These are phyloP conservation scores for Cupressus sempervirens DNA, from an alignment of 75 land plant genomes.

Conservation along the genomic window DNA sequence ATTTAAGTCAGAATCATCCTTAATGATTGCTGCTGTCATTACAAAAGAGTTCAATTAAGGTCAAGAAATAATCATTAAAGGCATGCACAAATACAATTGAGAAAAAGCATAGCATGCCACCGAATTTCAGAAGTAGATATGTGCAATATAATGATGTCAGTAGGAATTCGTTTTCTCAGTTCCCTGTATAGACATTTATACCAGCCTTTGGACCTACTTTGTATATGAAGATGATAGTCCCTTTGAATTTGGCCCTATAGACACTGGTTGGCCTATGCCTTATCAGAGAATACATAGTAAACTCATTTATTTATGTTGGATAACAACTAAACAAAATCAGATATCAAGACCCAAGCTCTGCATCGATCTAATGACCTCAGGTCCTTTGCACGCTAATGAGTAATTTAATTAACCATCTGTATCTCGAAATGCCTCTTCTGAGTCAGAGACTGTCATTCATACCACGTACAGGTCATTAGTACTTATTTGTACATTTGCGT, in stretches of 20 bases:
- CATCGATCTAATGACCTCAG: background rate
- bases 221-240: background rate
- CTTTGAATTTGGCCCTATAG: background rate
- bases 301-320: background rate
- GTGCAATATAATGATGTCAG: background rate
- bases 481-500: background rate
- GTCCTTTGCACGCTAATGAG: background rate
- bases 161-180: background rate
- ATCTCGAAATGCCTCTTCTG: background rate
- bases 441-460: background rate
- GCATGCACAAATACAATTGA: background rate
- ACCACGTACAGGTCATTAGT: background rate
- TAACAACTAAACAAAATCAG: background rate
- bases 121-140: background rate
- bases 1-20: background rate
- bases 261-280: conserved; percentile 3
- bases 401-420: background rate
- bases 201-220: background rate
- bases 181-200: background rate
- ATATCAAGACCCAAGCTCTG: background rate
- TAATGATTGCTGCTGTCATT: conserved; percentile 11
- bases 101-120: background rate
- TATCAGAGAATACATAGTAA: background rate
- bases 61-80: background rate
- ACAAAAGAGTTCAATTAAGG: background rate